These are phyloP conservation scores for Vanrija pseudolonga DNA, from an alignment of 1,284 basidiomycete species.

Conservation along the genomic window DNA sequence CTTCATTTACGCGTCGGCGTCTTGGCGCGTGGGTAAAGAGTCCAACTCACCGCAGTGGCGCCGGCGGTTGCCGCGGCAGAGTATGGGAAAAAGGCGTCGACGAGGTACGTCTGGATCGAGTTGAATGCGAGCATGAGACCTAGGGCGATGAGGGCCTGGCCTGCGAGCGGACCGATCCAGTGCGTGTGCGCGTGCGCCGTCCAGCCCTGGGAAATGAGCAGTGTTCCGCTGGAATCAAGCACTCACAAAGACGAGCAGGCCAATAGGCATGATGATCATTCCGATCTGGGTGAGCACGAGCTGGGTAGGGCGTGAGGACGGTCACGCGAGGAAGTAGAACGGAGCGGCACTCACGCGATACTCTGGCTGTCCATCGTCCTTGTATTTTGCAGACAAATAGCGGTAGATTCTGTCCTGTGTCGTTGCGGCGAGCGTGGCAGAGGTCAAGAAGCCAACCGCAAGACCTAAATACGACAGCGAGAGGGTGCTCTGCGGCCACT, in stretches of 20 bases:
- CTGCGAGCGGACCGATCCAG: slow-evolving; percentile 48
- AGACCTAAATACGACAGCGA: slow-evolving; percentile 50
- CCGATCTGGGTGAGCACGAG: slow-evolving; percentile 51
- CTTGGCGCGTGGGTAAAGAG: not conserved
- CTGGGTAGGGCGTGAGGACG: slow-evolving; percentile 10
- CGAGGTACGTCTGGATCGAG: slow-evolving; percentile 48
- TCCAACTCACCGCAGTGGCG: slow-evolving; percentile 38
- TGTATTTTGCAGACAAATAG: slow-evolving; percentile 30
- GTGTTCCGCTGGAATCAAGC: slow-evolving; percentile 1
- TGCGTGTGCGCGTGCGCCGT: slow-evolving; percentile 43
- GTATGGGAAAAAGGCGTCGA: slow-evolving; percentile 53
- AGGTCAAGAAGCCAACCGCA: slow-evolving; percentile 47
- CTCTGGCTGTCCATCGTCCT: slow-evolving; percentile 45
- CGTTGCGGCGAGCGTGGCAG: slow-evolving; percentile 45
- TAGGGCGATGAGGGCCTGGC: slow-evolving; percentile 33
- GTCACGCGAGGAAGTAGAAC: not conserved
- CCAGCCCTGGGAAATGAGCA: slow-evolving; percentile 26
- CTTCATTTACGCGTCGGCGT: not conserved
- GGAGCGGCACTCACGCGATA: slow-evolving; percentile 37
- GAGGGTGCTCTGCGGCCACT: slow-evolving; percentile 45
- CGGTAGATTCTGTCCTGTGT: slow-evolving; percentile 51
- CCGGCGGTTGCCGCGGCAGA: slow-evolving; percentile 51
- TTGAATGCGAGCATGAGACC: slow-evolving; percentile 51
- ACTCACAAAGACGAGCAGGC: slow-evolving; percentile 45
- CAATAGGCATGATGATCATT: slow-evolving; percentile 51